phyloP scores from a whole-genome alignment of 192 early-diverging fungal species.

The Coemansia erecta region DNA sequence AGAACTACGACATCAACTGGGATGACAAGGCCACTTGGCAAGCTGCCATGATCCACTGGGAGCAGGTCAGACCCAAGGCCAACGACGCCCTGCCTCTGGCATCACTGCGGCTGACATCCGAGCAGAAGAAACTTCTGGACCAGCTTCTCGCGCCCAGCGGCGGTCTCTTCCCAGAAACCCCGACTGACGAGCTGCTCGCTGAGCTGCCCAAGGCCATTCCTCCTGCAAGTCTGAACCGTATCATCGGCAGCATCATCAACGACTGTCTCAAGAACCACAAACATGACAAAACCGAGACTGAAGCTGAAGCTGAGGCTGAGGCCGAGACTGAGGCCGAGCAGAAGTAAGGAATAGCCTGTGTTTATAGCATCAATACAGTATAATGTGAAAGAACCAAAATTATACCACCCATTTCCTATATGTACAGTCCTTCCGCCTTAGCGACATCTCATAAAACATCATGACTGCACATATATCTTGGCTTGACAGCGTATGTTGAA shows the following conservation, averaged over 20 bases:
- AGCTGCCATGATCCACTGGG: slow-evolving; percentile 31
- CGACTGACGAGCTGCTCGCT: slow-evolving; percentile 20
- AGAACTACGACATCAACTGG: slow-evolving; percentile 44
- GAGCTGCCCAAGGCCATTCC: slow-evolving; percentile 42
- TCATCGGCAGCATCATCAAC: slow-evolving; percentile 34
- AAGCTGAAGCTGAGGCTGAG: not conserved
- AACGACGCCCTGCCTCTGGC: slow-evolving; percentile 39
- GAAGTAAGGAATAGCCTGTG: not conserved
- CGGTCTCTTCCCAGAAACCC: slow-evolving; percentile 33
- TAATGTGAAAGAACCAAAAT: no score
- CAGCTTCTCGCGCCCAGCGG: slow-evolving; percentile 31
- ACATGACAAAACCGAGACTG: slow-evolving; percentile 6
- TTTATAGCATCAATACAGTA: no score
- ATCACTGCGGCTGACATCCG: slow-evolving; percentile 30
- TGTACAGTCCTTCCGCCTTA: no score
- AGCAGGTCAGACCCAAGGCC: slow-evolving; percentile 34
- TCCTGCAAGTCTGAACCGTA: slow-evolving; percentile 40
- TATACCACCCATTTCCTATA: no score
- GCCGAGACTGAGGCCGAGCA: not conserved
- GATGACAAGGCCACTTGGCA: slow-evolving; percentile 17
- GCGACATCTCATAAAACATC: no score
- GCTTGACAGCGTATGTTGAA: no score
- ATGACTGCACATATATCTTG: no score
- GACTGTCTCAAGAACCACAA: slow-evolving; percentile 45
- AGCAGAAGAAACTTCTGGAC: slow-evolving; percentile 33